Conservation (phyloP, 2,329 filamentous ascomycete genomes). For the Cordyceps farinosa region DNA sequence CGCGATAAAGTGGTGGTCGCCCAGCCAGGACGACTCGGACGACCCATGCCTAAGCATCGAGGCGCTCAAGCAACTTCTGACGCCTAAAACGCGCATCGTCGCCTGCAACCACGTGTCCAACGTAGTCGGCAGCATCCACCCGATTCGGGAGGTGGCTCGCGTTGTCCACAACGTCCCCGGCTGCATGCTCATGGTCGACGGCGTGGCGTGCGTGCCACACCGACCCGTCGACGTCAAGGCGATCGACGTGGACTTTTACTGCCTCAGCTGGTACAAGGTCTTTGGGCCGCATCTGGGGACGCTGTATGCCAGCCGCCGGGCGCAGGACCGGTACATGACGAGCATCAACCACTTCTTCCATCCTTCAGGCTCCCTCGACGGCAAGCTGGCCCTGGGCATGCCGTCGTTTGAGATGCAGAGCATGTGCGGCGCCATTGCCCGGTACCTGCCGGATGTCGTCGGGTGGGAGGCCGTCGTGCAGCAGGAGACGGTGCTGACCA, state of each 20-base stretch:
- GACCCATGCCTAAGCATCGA: not conserved
- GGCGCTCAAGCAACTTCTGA: slow-evolving; percentile 42
- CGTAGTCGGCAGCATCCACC: slow-evolving; percentile 60
- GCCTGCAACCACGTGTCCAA: slow-evolving; percentile 68
- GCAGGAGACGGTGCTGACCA: slow-evolving; percentile 4
- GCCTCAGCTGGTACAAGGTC: slow-evolving; percentile 73
- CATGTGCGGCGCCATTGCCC: slow-evolving; percentile 51
- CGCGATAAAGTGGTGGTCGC: slow-evolving; percentile 4
- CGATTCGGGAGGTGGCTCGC: slow-evolving; percentile 31
- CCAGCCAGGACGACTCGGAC: not conserved
- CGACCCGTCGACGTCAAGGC: slow-evolving; percentile 62
- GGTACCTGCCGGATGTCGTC: slow-evolving; percentile 45
- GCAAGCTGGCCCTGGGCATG: slow-evolving; percentile 59
- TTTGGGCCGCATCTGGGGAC: slow-evolving; percentile 69
- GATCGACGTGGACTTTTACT: slow-evolving; percentile 67
- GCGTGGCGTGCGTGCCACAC: slow-evolving; percentile 69
- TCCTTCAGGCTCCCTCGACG: slow-evolving; percentile 56
- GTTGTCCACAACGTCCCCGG: slow-evolving; percentile 48
- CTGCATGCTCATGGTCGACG: slow-evolving; percentile 51
- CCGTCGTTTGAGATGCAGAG: slow-evolving; percentile 39
- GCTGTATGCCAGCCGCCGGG: slow-evolving; percentile 54
- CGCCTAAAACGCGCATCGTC: slow-evolving; percentile 61
- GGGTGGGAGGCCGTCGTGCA: slow-evolving; percentile 10
- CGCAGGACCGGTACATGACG: slow-evolving; percentile 39
- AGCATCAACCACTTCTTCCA: slow-evolving; percentile 64